Evolutionary conservation across 352 stramenopile species (phyloP).

Genomic region (Phytopythium aichiense): DNA sequence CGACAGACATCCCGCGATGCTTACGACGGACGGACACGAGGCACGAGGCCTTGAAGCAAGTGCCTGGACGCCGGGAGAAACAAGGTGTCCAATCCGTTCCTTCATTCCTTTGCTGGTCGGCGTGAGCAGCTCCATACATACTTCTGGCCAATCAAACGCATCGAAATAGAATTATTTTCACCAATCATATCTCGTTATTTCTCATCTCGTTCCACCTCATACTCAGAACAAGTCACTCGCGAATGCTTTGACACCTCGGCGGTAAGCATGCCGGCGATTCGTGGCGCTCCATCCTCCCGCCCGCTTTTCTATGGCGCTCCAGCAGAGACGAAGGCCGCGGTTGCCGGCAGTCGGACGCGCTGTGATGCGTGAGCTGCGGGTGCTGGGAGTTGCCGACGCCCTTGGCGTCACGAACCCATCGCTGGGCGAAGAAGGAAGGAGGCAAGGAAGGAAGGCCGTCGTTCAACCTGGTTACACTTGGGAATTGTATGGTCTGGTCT

Average conservation of each 20-base stretch:
- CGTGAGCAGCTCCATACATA: conserved; percentile 2
- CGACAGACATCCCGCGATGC: background rate
- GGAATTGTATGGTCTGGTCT: background rate
- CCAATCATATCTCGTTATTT: background rate
- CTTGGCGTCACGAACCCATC: background rate
- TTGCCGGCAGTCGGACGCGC: background rate
- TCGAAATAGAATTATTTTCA: background rate
- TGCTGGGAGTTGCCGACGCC: background rate
- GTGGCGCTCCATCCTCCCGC: conserved; percentile 6
- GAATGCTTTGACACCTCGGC: background rate
- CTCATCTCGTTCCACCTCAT: background rate
- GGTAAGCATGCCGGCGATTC: conserved; percentile 10
- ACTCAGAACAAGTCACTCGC: background rate
- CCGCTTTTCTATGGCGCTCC: conserved; percentile 3
- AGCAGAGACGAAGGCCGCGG: background rate
- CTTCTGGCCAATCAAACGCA: background rate
- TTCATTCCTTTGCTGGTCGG: no score
- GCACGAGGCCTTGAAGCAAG: no score
- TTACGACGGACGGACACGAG: background rate
- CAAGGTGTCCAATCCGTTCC: background rate
- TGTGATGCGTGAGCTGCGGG: background rate
- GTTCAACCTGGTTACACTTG: background rate
- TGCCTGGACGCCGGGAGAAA: background rate
- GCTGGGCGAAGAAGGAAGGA: background rate
- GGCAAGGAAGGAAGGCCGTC: background rate